Base-by-base conservation (phyloP, 768 basidiomycete species). In the Phanerochaete carnosa region DNA sequence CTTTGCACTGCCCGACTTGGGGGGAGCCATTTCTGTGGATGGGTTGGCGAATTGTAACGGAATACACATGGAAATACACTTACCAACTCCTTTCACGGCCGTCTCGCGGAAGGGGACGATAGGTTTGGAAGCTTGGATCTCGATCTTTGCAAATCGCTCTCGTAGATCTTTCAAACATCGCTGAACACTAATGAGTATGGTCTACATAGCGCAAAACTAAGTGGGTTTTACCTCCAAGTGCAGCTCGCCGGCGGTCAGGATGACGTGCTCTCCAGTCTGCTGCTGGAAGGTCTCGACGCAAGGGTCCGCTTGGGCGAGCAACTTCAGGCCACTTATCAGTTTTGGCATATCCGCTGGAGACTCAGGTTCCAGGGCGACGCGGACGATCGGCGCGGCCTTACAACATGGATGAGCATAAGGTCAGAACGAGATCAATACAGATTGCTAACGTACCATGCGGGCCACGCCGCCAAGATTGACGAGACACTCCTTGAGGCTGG, bases 21-120 rank as follows among this genome's bases (percentile, higher is more conserved):
- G 85, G 2, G 92, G 87, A 0, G 85, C 83, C 93, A 97, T 96
- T 67, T 98, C 96, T 94, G 67, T 11, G 5, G 62, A n/a, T 61
- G 43, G 57, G 29, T 7, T 45, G 19, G 46, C 30, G 37, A 45
- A n/a, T 26, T 45, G 30, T 4, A 19, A 1, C 12, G 63, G 55
- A 35, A 25, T 11, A 22, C 26, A 55, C 23, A 50, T 43, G 35
- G 26, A 43, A 22, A 8, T 26, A 52, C 30, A 39, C 69, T 26
- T 69, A 92, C 94, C 94, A 66, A 80, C 69, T 2, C 80, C 93
- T 66, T 85, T 90, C 15, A 96, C 83, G 0, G 93, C 92, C 0
- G 97, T 98, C 74, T 98, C 97, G 43, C 97, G 84, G 79, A 98
- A 99, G 12, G 97, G 97, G 2, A 99, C 97, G 59, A 98, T 98